Conservation (phyloP, 2,329 filamentous ascomycete genomes). For the Fusarium sp. region DNA sequence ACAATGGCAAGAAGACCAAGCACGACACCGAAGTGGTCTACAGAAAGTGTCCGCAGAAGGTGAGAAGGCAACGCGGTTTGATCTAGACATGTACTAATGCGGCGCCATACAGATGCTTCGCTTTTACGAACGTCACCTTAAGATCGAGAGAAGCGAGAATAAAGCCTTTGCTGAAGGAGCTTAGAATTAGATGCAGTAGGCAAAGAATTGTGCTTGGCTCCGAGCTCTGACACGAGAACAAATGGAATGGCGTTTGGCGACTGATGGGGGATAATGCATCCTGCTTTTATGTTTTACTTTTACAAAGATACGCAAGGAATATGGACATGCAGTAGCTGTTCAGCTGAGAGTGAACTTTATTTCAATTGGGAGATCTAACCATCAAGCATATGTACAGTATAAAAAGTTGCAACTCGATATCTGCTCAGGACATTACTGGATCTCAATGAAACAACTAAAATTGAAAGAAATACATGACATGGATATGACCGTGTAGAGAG, state of each 20-base stretch:
- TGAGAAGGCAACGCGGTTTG: conserved; percentile 49
- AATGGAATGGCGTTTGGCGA: conserved; percentile 28
- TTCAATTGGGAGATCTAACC: not conserved
- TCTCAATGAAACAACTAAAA: not conserved
- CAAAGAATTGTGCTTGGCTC: not conserved
- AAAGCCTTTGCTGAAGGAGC: conserved; percentile 36
- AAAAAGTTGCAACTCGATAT: not conserved
- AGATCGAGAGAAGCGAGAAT: conserved; percentile 59
- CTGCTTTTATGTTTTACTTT: conserved; percentile 7
- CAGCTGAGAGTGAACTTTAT: not conserved
- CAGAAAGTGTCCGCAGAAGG: conserved; percentile 82
- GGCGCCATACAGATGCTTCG: conserved; percentile 62
- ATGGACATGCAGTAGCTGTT: not conserved
- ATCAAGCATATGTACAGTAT: not conserved
- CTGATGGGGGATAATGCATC: conserved; percentile 3
- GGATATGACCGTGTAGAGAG: not conserved
- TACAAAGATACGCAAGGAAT: not conserved
- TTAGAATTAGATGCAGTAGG: conserved; percentile 6
- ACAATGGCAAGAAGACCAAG: conserved; percentile 77
- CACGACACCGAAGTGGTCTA: conserved; percentile 77
- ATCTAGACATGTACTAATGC: conserved; percentile 2
- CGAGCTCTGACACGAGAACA: not conserved
- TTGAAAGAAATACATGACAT: not conserved
- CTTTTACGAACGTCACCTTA: conserved; percentile 70
- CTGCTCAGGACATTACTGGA: not conserved